Conservation (phyloP, 805 yeast species). For the Cyberlindnera suaveolens region DNA sequence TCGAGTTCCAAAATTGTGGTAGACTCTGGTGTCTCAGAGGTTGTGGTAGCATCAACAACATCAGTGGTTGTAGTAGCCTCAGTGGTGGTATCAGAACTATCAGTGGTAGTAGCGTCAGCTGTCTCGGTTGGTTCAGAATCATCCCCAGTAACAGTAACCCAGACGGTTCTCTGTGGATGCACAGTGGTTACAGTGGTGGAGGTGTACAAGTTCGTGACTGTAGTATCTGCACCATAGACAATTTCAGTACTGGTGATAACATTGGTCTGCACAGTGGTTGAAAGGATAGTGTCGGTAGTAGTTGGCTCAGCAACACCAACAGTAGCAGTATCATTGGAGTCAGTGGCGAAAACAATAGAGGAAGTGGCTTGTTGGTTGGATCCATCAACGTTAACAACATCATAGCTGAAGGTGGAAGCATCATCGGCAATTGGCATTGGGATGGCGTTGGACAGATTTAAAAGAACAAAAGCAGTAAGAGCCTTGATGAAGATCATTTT, state of each 20-base stretch:
- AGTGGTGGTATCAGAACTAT: constrained; percentile 6
- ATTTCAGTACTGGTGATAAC: constrained; percentile 14
- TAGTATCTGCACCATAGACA: constrained; percentile 2
- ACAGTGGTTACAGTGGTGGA: constrained; percentile 18
- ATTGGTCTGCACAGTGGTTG: constrained; percentile 1
- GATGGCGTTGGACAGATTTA: constrained; percentile 15
- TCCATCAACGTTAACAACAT: constrained; percentile 24
- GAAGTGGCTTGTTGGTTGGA: constrained; percentile 21
- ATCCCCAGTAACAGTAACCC: constrained; percentile 22
- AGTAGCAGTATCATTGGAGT: constrained; percentile 9
- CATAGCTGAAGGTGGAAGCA: constrained; percentile 11
- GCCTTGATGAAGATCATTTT: constrained; percentile 22
- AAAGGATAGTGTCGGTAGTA: constrained; percentile 11
- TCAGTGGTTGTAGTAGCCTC: constrained; percentile 14
- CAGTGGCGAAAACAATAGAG: constrained; percentile 13
- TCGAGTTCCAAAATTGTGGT: constrained; percentile 7
- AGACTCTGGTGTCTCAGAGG: constrained; percentile 13
- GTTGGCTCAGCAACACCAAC: constrained; percentile 20
- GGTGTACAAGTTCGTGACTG: constrained; percentile 18
- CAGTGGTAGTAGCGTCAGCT: constrained; percentile 1
- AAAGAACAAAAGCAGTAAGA: constrained; percentile 16
- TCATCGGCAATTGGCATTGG: constrained; percentile 18
- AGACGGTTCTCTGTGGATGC: constrained; percentile 19
- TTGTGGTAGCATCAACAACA: constrained; percentile 3
- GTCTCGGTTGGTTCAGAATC: constrained; percentile 3